These are phyloP conservation scores for Backusella tuberculispora DNA, from an alignment of 192 early-diverging fungal genomes.

Conservation along the genomic window DNA sequence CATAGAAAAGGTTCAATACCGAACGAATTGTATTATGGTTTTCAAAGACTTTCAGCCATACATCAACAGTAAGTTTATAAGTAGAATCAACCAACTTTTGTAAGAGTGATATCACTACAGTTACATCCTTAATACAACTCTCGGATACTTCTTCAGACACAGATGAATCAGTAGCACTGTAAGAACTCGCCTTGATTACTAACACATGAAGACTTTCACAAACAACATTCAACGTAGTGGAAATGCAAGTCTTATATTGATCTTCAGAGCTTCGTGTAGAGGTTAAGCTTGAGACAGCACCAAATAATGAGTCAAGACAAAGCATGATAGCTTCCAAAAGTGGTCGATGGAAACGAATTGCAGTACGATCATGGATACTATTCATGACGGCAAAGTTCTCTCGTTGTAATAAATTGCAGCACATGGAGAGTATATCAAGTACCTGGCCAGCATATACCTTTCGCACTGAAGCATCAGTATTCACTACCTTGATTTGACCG, in stretches of 20 bases:
- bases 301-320: conserved; percentile 35
- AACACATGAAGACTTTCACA: conserved; percentile 32
- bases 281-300: neutral
- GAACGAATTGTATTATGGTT: conserved; percentile 42
- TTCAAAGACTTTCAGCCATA: conserved; percentile 44
- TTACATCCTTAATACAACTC: conserved; percentile 46
- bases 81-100: conserved; percentile 44
- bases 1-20: conserved; percentile 40
- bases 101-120: conserved; percentile 44
- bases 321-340: conserved; percentile 42
- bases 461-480: conserved; percentile 11
- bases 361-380: conserved; percentile 14
- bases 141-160: conserved; percentile 30
- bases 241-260: conserved; percentile 13
- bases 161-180: conserved; percentile 15
- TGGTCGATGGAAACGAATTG: conserved; percentile 36
- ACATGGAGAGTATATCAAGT: conserved; percentile 6
- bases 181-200: conserved; percentile 17
- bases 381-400: conserved; percentile 31
- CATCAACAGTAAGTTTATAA: conserved; percentile 38
- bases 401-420: conserved; percentile 24
- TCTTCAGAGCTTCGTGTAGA: neutral
- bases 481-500: neutral
- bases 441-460: conserved; percentile 23
- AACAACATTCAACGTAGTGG: neutral